These are phyloP conservation scores for Cladosporium sp. DNA, from an alignment of 2,329 filamentous ascomycete genomes.

Conservation along the genomic window DNA sequence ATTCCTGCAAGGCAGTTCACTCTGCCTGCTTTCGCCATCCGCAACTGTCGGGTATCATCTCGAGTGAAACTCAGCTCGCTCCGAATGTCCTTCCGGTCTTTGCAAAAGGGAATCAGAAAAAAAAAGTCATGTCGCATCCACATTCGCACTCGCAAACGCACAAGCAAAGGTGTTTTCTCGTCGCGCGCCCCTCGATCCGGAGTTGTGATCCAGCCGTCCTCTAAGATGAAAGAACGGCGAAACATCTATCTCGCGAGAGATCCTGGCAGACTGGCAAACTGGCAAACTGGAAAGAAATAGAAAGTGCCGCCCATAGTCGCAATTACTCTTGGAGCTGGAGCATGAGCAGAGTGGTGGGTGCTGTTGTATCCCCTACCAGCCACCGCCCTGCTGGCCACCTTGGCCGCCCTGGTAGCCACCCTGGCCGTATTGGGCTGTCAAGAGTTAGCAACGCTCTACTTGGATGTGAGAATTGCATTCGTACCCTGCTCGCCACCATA, in stretches of 20 bases:
- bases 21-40: slow-evolving; percentile 12
- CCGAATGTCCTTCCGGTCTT: slow-evolving; percentile 13
- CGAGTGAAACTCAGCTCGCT: slow-evolving; percentile 8
- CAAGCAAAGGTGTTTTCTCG: slow-evolving; percentile 8
- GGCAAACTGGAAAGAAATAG: too few relatives aligned
- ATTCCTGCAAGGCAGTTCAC: not conserved
- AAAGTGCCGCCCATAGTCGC: too few relatives aligned
- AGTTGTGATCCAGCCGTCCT: not conserved
- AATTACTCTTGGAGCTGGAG: not conserved
- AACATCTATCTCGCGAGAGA: slow-evolving; percentile 8
- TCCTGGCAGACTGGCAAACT: not conserved
- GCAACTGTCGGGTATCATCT: slow-evolving; percentile 14
- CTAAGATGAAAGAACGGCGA: not conserved
- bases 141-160: too few relatives aligned
- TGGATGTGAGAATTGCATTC: not conserved
- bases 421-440: slow-evolving; percentile 23
- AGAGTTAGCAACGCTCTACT: slow-evolving; percentile 14
- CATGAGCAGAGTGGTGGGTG: not conserved
- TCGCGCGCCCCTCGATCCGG: slow-evolving; percentile 13
- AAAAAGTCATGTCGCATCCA: too few relatives aligned
- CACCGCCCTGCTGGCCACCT: slow-evolving; percentile 20
- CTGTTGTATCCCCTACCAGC: slow-evolving; percentile 11
- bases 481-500: slow-evolving; percentile 6
- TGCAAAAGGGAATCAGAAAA: slow-evolving; percentile 11
- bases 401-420: slow-evolving; percentile 21